These are phyloP conservation scores for Fragilariopsis cylindrus DNA, from an alignment of 108 stramenopile genomes.

Conservation along the genomic window DNA sequence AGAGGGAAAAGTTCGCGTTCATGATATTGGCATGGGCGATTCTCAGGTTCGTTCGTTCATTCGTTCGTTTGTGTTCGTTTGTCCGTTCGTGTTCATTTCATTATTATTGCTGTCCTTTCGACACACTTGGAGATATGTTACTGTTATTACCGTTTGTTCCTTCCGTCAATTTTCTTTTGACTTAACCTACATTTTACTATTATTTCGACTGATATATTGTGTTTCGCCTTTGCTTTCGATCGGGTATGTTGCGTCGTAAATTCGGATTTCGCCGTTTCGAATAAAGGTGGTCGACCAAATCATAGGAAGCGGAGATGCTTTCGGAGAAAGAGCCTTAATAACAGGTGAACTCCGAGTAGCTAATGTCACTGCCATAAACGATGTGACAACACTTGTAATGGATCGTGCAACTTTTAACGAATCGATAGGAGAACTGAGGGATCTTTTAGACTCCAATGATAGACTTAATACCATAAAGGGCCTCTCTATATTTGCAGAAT, in stretches of 20 bases:
- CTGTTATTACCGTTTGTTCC: conserved; percentile 28
- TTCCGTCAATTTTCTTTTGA: conserved; percentile 40
- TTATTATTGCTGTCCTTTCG: too few species aligned
- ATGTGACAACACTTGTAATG: conserved; percentile 46
- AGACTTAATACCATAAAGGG: conserved; percentile 45
- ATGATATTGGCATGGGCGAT: conserved; percentile 65
- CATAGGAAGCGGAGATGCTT: conserved; percentile 62
- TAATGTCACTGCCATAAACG: conserved; percentile 54
- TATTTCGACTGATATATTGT: neutral
- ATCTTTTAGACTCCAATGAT: conserved; percentile 17
- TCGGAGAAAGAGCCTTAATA: conserved; percentile 91
- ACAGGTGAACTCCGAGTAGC: conserved; percentile 85
- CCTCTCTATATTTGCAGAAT: conserved; percentile 60
- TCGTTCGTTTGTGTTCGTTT: conserved; percentile 16
- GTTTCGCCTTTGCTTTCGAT: neutral
- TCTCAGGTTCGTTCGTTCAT: neutral
- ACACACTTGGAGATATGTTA: too few species aligned
- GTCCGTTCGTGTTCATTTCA: too few species aligned
- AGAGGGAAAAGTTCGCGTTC: conserved; percentile 63
- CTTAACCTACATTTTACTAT: conserved; percentile 26
- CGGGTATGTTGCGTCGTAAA: too few species aligned
- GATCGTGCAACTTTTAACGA: conserved; percentile 35
- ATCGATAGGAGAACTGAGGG: conserved; percentile 45
- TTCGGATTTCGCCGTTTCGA: too few species aligned
- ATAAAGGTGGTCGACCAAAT: conserved; percentile 3